A percentile compares a stretch with the other conserved stretches of the same genome.
Evolutionary conservation across 208 protist species (phyloP).

Genomic region (Crithidia brevicula): DNA sequence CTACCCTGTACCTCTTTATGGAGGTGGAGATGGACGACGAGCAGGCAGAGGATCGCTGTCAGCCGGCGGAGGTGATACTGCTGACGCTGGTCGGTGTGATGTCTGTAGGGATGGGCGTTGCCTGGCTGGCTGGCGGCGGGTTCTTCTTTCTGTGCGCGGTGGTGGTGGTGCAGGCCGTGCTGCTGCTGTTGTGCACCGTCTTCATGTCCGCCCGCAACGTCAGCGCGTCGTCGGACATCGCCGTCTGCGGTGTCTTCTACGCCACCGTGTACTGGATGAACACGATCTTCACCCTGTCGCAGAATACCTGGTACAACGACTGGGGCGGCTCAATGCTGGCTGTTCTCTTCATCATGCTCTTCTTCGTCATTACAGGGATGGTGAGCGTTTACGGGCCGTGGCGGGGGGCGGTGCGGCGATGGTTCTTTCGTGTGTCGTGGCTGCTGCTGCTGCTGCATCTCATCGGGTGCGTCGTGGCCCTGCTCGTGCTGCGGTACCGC

Average conservation of each 20-base stretch:
- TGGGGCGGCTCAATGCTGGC: conserved; percentile 54
- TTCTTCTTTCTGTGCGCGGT: conserved; percentile 50
- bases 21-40: conserved; percentile 54
- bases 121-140: conserved; percentile 41
- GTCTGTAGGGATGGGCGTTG: conserved; percentile 51
- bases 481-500: conserved; percentile 52
- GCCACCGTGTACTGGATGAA: conserved; percentile 59
- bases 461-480: conserved; percentile 45
- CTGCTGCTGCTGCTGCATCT: conserved; percentile 50
- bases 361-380: conserved; percentile 43
- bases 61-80: conserved; percentile 46
- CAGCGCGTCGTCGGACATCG: conserved; percentile 40
- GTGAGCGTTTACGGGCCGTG: conserved; percentile 51
- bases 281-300: conserved; percentile 51
- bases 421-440: conserved; percentile 57
- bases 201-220: conserved; percentile 42
- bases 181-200: conserved; percentile 37
- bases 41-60: conserved; percentile 20
- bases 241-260: conserved; percentile 49
- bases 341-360: conserved; percentile 44
- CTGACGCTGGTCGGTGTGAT: conserved; percentile 33
- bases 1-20: conserved; percentile 56
- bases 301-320: conserved; percentile 38
- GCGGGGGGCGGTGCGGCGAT: conserved; percentile 36
- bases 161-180: conserved; percentile 39